Conservation (phyloP, 202 grass and related monocot genomes). For the Schoenoplectus tabernaemontani region DNA sequence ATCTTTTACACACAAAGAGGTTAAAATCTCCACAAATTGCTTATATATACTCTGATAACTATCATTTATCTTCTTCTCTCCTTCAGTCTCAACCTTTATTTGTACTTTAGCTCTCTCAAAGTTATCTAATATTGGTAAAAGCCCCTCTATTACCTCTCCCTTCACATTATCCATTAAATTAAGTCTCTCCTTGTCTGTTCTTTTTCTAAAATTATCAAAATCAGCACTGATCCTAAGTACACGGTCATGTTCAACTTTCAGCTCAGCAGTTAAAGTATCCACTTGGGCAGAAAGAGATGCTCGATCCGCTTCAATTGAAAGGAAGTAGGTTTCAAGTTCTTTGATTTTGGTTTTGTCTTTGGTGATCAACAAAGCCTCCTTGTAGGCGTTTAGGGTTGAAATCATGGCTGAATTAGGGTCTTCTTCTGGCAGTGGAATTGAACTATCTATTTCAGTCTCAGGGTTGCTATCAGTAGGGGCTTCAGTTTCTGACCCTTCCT, state of each 20-base stretch:
- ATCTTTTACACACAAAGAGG: conserved; percentile 57
- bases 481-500: conserved; percentile 59
- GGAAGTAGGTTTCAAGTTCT: conserved; percentile 63
- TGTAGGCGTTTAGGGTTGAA: conserved; percentile 48
- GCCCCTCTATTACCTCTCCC: conserved; percentile 80
- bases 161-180: conserved; percentile 90
- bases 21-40: conserved; percentile 81
- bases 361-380: conserved; percentile 56
- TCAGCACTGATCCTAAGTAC: conserved; percentile 82
- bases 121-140: conserved; percentile 92
- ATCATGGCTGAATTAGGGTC: conserved; percentile 47
- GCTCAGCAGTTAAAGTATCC: conserved; percentile 41
- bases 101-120: conserved; percentile 91
- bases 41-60: conserved; percentile 98
- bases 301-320: conserved; percentile 65
- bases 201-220: conserved; percentile 95
- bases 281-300: conserved; percentile 50
- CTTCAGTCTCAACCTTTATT: conserved; percentile 82
- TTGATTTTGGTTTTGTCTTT: conserved; percentile 40
- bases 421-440: no score
- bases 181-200: conserved; percentile 78
- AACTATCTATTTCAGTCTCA: conserved; percentile 35
- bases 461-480: conserved; percentile 4
- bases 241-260: conserved; percentile 56
- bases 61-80: conserved; percentile 76